phyloP scores from a whole-genome alignment of 1,139 yeast species.

The Yamadazyma sp. region DNA sequence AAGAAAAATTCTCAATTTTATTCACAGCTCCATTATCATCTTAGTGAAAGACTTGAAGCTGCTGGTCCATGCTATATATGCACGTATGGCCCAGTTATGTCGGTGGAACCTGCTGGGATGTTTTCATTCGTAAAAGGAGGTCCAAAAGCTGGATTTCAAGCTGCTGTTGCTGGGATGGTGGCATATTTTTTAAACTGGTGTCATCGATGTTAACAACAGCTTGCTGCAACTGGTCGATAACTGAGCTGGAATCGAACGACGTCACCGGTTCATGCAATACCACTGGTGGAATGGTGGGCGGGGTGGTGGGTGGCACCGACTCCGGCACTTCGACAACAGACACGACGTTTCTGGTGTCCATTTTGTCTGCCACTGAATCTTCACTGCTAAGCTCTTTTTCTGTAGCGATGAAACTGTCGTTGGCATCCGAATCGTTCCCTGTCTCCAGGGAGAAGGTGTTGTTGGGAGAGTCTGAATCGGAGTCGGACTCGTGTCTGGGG shows the following conservation, averaged over 20 bases:
- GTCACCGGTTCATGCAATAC: no score
- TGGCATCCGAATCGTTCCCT: slow-evolving; percentile 9
- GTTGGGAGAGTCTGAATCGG: slow-evolving; percentile 3
- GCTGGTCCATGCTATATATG: no score
- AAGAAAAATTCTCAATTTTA: no score
- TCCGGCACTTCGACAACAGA: slow-evolving; percentile 4
- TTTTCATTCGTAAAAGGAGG: slow-evolving; percentile 3
- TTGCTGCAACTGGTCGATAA: background rate
- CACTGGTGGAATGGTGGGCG: no score
- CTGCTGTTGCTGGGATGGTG: slow-evolving; percentile 20
- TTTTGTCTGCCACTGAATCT: background rate
- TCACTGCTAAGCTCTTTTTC: slow-evolving; percentile 10
- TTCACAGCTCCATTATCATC: background rate
- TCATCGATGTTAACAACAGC: slow-evolving; percentile 9
- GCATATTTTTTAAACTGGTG: slow-evolving; percentile 20
- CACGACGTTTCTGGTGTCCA: background rate
- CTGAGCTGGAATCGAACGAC: background rate
- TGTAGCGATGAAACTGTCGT: slow-evolving; percentile 10
- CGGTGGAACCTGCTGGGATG: no score
- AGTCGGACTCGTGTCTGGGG: background rate
- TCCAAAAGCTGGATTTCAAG: slow-evolving; percentile 32
- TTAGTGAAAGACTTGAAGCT: no score
- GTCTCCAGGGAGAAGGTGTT: slow-evolving; percentile 16
- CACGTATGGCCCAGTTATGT: no score
- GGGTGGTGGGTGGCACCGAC: background rate